Percentiles rank a stretch among this genome's conserved stretches.
phyloP scores from a whole-genome alignment of 495 filamentous ascomycete genomes.

The Daldinia bambusicola region DNA sequence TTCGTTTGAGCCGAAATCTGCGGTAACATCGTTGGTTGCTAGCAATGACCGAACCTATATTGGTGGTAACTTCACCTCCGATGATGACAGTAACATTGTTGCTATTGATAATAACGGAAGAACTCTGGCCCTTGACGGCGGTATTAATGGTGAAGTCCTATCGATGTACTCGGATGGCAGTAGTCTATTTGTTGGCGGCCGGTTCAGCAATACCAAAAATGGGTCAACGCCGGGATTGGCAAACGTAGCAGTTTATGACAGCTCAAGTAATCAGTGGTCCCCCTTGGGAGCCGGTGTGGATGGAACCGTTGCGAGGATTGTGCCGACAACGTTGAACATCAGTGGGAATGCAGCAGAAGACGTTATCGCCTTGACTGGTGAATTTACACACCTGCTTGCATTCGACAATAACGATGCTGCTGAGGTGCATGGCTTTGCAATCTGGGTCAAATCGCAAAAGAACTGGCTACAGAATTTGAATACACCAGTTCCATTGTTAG shows the following conservation, averaged over 20 bases:
- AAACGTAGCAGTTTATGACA: slow-evolving; percentile 81
- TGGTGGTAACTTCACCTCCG: slow-evolving; percentile 84
- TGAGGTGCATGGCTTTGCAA: slow-evolving; percentile 76
- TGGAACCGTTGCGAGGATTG: slow-evolving; percentile 76
- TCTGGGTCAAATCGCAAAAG: slow-evolving; percentile 90
- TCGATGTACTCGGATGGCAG: slow-evolving; percentile 72
- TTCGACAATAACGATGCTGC: slow-evolving; percentile 71
- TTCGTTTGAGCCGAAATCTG: slow-evolving; percentile 70
- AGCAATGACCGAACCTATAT: slow-evolving; percentile 73
- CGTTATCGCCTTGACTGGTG: slow-evolving; percentile 81
- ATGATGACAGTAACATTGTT: slow-evolving; percentile 76
- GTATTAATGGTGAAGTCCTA: slow-evolving; percentile 82
- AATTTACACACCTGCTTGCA: slow-evolving; percentile 76
- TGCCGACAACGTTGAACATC: slow-evolving; percentile 82
- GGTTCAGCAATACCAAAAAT: slow-evolving; percentile 79
- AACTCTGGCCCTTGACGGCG: slow-evolving; percentile 69
- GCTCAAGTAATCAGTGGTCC: slow-evolving; percentile 72
- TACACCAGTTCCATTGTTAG: slow-evolving; percentile 68
- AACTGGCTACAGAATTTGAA: slow-evolving; percentile 91
- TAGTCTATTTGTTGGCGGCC: slow-evolving; percentile 82
- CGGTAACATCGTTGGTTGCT: slow-evolving; percentile 69
- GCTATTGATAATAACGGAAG: slow-evolving; percentile 71
- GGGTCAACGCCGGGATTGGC: slow-evolving; percentile 68
- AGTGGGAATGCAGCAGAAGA: slow-evolving; percentile 74
- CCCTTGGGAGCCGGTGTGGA: slow-evolving; percentile 88